These are phyloP conservation scores for Helicocarpus griseus DNA, from an alignment of 2,329 filamentous ascomycete genomes.

Conservation along the genomic window DNA sequence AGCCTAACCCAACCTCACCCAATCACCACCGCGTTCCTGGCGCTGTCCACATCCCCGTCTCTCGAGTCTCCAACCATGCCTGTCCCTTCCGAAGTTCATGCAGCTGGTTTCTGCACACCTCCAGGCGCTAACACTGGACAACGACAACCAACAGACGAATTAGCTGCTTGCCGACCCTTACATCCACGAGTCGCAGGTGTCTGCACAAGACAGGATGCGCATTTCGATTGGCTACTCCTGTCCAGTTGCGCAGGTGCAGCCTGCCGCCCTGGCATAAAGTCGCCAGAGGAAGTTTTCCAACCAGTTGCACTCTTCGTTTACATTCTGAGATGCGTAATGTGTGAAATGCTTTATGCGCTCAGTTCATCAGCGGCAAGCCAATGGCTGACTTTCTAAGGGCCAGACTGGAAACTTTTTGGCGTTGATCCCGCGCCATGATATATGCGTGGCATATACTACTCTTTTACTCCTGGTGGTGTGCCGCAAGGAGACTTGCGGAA, in stretches of 20 bases:
- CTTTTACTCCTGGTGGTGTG: too few species aligned
- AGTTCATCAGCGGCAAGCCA: background rate
- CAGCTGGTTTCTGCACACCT: too few species aligned
- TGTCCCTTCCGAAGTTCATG: too few species aligned
- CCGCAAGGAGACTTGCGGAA: too few species aligned
- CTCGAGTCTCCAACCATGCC: background rate
- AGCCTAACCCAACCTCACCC: background rate
- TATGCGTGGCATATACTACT: too few species aligned
- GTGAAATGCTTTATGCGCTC: background rate
- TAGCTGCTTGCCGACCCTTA: background rate
- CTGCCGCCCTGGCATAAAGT: background rate
- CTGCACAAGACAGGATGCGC: background rate
- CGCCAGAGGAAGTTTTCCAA: background rate
- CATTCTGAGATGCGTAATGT: background rate
- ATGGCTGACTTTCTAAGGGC: background rate
- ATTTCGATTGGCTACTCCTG: background rate
- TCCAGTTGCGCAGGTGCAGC: background rate
- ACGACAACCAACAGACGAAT: background rate
- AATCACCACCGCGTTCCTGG: slow-evolving; percentile 1
- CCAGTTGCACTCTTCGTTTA: background rate
- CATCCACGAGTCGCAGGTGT: background rate
- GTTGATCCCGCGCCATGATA: too few species aligned
- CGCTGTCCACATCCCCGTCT: background rate
- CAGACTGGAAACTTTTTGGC: background rate
- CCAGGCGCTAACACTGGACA: too few species aligned